phyloP scores from a whole-genome alignment of 202 grass and related monocot genomes.

The Digitaria exilis region DNA sequence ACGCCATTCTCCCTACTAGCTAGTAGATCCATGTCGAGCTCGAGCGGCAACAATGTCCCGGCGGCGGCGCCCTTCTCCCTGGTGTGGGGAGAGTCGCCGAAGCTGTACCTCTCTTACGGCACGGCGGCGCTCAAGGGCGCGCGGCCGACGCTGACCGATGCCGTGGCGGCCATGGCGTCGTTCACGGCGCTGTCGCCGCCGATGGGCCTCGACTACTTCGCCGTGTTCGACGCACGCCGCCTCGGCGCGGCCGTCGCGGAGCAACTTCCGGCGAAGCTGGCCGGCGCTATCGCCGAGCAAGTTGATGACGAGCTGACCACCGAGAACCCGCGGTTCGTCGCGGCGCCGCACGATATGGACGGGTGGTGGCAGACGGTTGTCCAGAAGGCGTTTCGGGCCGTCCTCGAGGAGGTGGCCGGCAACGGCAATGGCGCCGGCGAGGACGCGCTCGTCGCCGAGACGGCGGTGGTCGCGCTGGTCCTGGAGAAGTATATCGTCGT shows the following conservation, averaged over 20 bases:
- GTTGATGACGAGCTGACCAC: neutral
- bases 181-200: constrained; percentile 30
- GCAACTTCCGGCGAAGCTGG: neutral
- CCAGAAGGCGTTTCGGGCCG: neutral
- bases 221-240: constrained; percentile 20
- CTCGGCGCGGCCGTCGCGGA: neutral
- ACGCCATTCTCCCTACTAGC: neutral
- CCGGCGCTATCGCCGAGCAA: neutral
- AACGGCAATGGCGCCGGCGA: too few relatives aligned
- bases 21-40: neutral
- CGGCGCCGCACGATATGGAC: neutral
- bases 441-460: neutral
- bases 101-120: constrained; percentile 28
- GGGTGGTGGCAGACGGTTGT: constrained; percentile 8
- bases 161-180: neutral
- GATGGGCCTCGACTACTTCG: constrained; percentile 35
- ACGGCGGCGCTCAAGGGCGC: neutral
- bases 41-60: neutral
- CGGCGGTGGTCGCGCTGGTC: constrained; percentile 27
- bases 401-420: neutral
- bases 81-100: neutral
- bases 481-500: constrained; percentile 6
- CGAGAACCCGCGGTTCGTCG: neutral
- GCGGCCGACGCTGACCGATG: neutral
- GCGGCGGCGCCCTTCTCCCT: neutral